A percentile compares a stretch with the other conserved stretches of the same genome.
These are phyloP conservation scores for Phytophthora idaei DNA, from an alignment of 352 stramenopile genomes.

Conservation along the genomic window DNA sequence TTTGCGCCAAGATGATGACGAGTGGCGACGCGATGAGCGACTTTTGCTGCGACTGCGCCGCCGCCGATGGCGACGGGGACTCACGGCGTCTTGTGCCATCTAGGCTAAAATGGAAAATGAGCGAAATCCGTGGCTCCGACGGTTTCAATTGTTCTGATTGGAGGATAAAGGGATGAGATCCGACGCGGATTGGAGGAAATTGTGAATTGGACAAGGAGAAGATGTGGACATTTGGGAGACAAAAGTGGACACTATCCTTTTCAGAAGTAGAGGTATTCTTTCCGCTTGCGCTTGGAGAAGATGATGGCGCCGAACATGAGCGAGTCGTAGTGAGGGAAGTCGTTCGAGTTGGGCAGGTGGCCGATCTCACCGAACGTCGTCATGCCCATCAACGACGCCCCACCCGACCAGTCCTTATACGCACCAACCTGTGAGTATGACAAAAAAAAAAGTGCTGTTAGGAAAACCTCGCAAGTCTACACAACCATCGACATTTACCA, in stretches of 20 bases:
- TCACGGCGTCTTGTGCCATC: conserved; percentile 35
- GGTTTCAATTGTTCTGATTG: conserved; percentile 28
- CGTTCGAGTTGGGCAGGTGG: conserved; percentile 77
- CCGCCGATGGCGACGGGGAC: conserved; percentile 38
- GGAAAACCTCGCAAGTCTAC: neutral
- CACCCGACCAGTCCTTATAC: conserved; percentile 85
- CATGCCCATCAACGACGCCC: conserved; percentile 85
- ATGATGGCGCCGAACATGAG: conserved; percentile 91
- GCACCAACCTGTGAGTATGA: conserved; percentile 63
- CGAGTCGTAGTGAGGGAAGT: conserved; percentile 88
- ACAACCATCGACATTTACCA: conserved; percentile 44
- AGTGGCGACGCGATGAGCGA: conserved; percentile 32
- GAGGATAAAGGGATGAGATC: conserved; percentile 12
- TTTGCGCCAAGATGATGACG: conserved; percentile 33
- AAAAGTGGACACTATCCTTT: conserved; percentile 20
- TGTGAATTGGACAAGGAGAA: neutral
- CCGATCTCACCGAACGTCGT: conserved; percentile 90
- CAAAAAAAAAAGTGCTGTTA: conserved; percentile 4
- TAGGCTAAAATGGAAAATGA: conserved; percentile 30
- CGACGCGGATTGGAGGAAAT: conserved; percentile 21
- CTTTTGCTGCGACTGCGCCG: conserved; percentile 42
- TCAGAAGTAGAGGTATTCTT: conserved; percentile 77
- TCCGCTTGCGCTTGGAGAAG: conserved; percentile 85
- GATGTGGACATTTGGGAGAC: conserved; percentile 22
- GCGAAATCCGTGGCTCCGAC: conserved; percentile 25